phyloP scores from a whole-genome alignment of 2,329 filamentous ascomycete genomes.

The Pestalotiopsis sp. region DNA sequence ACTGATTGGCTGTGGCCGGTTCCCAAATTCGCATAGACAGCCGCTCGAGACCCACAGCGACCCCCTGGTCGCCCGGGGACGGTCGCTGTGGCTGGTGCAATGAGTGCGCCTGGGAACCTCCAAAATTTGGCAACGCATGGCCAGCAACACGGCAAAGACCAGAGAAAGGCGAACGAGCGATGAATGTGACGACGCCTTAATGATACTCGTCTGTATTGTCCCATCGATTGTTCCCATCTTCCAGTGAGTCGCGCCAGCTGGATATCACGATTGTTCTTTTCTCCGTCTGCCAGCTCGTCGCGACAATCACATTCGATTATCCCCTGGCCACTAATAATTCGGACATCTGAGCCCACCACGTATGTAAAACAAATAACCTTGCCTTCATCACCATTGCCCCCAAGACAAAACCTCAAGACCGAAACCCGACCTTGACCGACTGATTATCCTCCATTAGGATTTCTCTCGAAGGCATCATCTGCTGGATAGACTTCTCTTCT shows the following conservation, averaged over 20 bases:
- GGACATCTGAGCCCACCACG: slow-evolving; percentile 9
- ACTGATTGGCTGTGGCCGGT: slow-evolving; percentile 26
- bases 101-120: slow-evolving; percentile 23
- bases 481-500: background rate
- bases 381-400: slow-evolving; percentile 4
- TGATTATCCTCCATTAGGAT: background rate
- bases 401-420: slow-evolving; percentile 3
- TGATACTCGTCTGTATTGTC: background rate
- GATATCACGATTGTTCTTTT: background rate
- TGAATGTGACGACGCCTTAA: slow-evolving; percentile 24
- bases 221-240: background rate
- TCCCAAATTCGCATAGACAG: slow-evolving; percentile 22
- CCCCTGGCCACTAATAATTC: slow-evolving; percentile 5
- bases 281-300: background rate
- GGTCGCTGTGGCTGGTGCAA: slow-evolving; percentile 23
- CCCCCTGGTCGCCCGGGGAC: slow-evolving; percentile 1
- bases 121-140: slow-evolving; percentile 30
- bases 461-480: background rate
- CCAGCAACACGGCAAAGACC: slow-evolving; percentile 10
- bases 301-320: slow-evolving; percentile 1
- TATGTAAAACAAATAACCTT: slow-evolving; percentile 10
- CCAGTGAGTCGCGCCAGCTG: background rate
- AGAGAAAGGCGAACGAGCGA: background rate
- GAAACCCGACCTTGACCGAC: background rate
- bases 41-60: slow-evolving; percentile 1